A percentile compares a stretch with the other conserved stretches of the same genome.
phyloP scores from a whole-genome alignment of 768 basidiomycete genomes.

The Lentinus brumalis region DNA sequence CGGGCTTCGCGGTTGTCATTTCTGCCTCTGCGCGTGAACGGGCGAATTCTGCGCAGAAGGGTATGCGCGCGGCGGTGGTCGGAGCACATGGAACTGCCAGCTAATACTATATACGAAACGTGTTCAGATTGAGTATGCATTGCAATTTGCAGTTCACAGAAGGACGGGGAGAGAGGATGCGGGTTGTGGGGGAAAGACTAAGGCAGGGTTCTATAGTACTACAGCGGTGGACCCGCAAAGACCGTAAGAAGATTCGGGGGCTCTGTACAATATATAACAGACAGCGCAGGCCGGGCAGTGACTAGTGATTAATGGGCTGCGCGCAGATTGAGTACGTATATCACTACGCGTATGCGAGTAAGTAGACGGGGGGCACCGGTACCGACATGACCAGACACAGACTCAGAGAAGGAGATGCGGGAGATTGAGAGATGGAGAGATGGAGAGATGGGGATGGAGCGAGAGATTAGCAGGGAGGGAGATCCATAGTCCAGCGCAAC shows the following conservation, averaged over 20 bases:
- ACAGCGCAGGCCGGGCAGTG: background rate
- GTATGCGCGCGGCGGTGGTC: too few relatives aligned
- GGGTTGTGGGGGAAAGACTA: too few relatives aligned
- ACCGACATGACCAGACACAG: background rate
- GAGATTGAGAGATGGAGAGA: background rate
- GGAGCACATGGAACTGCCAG: too few relatives aligned
- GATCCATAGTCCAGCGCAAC: too few relatives aligned
- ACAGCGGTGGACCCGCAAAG: background rate
- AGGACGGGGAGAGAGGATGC: background rate
- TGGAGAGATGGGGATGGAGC: too few relatives aligned
- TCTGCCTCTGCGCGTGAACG: too few relatives aligned
- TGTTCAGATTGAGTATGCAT: too few relatives aligned
- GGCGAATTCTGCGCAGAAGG: too few relatives aligned
- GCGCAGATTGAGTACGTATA: background rate
- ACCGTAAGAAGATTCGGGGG: background rate
- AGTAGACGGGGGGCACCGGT: background rate
- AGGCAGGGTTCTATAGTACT: background rate
- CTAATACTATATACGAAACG: too few relatives aligned
- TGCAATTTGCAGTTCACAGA: too few relatives aligned
- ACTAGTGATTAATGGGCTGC: background rate
- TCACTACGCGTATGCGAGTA: background rate
- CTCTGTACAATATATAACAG: constrained; percentile 6
- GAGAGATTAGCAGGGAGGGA: too few relatives aligned
- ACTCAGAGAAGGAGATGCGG: background rate
- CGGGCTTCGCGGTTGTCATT: too few relatives aligned